Conservation (phyloP, 2,329 filamentous ascomycete species). For the Monilinia vaccinii-corymbosi region DNA sequence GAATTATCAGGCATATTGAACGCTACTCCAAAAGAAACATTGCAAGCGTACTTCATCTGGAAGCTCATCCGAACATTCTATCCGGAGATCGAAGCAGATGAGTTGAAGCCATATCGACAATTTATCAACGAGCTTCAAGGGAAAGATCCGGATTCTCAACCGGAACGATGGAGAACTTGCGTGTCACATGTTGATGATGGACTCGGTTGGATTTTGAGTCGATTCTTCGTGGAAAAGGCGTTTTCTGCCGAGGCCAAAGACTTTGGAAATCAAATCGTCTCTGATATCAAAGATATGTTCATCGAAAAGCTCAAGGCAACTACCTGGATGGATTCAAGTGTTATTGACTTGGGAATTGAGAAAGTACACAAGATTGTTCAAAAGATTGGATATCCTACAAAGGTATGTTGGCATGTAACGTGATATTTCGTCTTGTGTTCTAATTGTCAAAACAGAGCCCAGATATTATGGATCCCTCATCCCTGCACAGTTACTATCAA, state of each 20-base stretch:
- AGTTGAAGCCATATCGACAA: slow-evolving; percentile 47
- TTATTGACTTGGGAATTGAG: slow-evolving; percentile 48
- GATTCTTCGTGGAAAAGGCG: slow-evolving; percentile 60
- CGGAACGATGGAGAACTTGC: slow-evolving; percentile 60
- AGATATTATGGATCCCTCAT: slow-evolving; percentile 48
- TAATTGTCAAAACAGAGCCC: slow-evolving; percentile 36
- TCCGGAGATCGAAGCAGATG: slow-evolving; percentile 46
- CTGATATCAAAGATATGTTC: slow-evolving; percentile 60
- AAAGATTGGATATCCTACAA: slow-evolving; percentile 59
- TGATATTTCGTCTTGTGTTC: background rate
- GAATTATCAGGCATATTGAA: slow-evolving; percentile 47
- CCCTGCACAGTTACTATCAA: slow-evolving; percentile 48
- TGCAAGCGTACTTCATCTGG: slow-evolving; percentile 58
- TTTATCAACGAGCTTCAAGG: slow-evolving; percentile 54
- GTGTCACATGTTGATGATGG: slow-evolving; percentile 47
- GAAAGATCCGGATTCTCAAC: slow-evolving; percentile 50
- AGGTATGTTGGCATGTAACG: slow-evolving; percentile 21
- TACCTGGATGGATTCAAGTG: slow-evolving; percentile 56
- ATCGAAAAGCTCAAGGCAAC: slow-evolving; percentile 48
- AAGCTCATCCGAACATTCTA: slow-evolving; percentile 48
- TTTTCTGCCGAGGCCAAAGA: slow-evolving; percentile 59
- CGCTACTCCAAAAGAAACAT: slow-evolving; percentile 42
- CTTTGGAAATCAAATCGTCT: slow-evolving; percentile 60
- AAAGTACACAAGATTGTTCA: slow-evolving; percentile 60
- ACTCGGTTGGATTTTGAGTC: slow-evolving; percentile 59